These are phyloP conservation scores for Nasturtium officinale DNA, from an alignment of 345 rosid species.

Conservation along the genomic window DNA sequence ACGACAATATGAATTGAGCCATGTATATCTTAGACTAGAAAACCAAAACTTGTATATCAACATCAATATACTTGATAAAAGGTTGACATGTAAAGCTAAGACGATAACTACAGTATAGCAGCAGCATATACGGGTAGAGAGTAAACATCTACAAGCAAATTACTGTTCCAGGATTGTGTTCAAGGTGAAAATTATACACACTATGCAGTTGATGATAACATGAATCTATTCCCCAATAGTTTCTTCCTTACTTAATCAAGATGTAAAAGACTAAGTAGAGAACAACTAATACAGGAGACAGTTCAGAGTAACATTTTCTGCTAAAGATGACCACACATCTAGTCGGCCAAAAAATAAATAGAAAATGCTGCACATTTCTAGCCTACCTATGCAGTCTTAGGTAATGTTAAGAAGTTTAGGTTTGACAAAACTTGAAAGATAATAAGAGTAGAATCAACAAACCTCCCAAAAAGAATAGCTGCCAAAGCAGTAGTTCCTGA, in stretches of 20 bases:
- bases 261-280: slow-evolving; percentile 10
- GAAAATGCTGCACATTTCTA: background rate
- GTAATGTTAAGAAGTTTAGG: background rate
- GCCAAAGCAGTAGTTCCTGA: slow-evolving; percentile 93
- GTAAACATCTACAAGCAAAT: background rate
- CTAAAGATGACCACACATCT: background rate
- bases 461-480: slow-evolving; percentile 84
- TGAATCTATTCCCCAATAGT: background rate
- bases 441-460: slow-evolving; percentile 24
- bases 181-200: slow-evolving; percentile 3
- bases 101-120: background rate
- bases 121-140: background rate
- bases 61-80: background rate
- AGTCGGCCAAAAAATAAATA: background rate
- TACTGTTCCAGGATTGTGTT: background rate
- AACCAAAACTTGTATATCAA: background rate
- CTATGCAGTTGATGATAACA: background rate
- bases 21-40: background rate
- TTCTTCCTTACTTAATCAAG: background rate
- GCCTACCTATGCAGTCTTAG: slow-evolving; percentile 13
- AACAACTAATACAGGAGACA: background rate
- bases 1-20: background rate
- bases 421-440: background rate
- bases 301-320: background rate
- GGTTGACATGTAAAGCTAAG: background rate